Evolutionary conservation across 495 filamentous ascomycete species (phyloP).

Genomic region (Aspergillus ostianus): DNA sequence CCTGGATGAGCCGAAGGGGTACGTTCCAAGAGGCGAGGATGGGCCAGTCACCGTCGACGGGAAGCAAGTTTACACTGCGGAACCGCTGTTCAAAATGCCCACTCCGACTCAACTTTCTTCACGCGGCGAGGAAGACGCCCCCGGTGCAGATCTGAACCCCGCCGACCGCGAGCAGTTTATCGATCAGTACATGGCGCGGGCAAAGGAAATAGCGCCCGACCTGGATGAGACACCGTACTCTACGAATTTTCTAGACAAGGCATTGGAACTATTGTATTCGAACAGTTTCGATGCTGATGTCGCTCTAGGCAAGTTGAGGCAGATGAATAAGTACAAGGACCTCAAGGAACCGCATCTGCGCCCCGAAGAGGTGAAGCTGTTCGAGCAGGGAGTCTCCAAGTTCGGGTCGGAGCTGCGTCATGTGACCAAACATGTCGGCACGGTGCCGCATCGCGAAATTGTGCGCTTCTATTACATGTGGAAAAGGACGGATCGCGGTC

Average conservation of each 20-base stretch:
- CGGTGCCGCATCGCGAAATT: slow-evolving; percentile 70
- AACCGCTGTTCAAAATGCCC: slow-evolving; percentile 53
- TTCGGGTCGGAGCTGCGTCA: slow-evolving; percentile 86
- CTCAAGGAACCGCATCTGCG: slow-evolving; percentile 83
- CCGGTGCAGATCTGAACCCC: slow-evolving; percentile 35
- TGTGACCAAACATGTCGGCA: slow-evolving; percentile 77
- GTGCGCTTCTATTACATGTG: slow-evolving; percentile 95
- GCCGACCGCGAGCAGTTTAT: slow-evolving; percentile 54
- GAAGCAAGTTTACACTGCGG: slow-evolving; percentile 54
- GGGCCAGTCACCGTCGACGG: slow-evolving; percentile 45
- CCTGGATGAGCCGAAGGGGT: slow-evolving; percentile 86
- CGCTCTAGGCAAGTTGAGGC: slow-evolving; percentile 70
- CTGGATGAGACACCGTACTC: slow-evolving; percentile 66
- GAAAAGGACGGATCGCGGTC: slow-evolving; percentile 90
- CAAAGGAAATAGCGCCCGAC: slow-evolving; percentile 56
- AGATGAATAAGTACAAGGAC: slow-evolving; percentile 65
- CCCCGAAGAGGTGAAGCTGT: slow-evolving; percentile 77
- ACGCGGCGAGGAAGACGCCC: slow-evolving; percentile 50
- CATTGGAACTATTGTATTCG: slow-evolving; percentile 68
- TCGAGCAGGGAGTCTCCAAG: slow-evolving; percentile 88
- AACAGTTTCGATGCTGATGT: slow-evolving; percentile 68
- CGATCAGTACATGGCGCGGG: slow-evolving; percentile 71
- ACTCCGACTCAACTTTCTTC: slow-evolving; percentile 42
- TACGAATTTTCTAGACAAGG: slow-evolving; percentile 88
- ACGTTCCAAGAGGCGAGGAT: slow-evolving; percentile 81